Evolutionary conservation across 208 protist genomes (phyloP).

Genomic region (Porcisia deanei): DNA sequence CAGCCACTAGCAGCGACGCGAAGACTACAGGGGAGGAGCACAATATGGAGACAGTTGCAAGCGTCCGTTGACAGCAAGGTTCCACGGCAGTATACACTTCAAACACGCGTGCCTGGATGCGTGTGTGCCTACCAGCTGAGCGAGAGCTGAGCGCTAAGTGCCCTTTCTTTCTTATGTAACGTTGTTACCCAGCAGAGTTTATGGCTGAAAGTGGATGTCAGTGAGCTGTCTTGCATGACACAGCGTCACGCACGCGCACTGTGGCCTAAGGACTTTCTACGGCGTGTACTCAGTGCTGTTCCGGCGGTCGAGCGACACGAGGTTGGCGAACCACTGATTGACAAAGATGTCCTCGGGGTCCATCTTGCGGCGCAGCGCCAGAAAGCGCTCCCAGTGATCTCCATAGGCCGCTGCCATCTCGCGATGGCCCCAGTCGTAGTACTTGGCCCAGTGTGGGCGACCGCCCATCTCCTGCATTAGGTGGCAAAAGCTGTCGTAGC

Average conservation of each 20-base stretch:
- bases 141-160: background rate
- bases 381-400: slow-evolving; percentile 59
- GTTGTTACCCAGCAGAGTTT: background rate
- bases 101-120: background rate
- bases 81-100: background rate
- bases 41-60: background rate
- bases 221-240: background rate
- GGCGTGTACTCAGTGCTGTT: slow-evolving; percentile 32
- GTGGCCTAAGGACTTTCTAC: background rate
- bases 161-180: background rate
- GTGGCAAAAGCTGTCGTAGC: slow-evolving; percentile 61
- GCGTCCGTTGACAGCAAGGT: no score
- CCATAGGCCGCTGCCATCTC: slow-evolving; percentile 54
- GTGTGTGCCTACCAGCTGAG: background rate
- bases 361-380: slow-evolving; percentile 47
- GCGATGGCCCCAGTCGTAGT: slow-evolving; percentile 55
- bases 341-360: slow-evolving; percentile 68
- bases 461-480: slow-evolving; percentile 70
- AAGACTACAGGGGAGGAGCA: background rate
- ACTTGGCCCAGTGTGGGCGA: slow-evolving; percentile 84
- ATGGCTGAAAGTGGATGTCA: background rate
- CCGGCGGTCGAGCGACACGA: slow-evolving; percentile 35
- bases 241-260: background rate
- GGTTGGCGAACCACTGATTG: slow-evolving; percentile 67
- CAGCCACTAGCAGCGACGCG: no score